A percentile compares a stretch with the other conserved stretches of the same genome.
These are phyloP conservation scores for Phytophthora citricola DNA, from an alignment of 352 stramenopile species.

Conservation along the genomic window DNA sequence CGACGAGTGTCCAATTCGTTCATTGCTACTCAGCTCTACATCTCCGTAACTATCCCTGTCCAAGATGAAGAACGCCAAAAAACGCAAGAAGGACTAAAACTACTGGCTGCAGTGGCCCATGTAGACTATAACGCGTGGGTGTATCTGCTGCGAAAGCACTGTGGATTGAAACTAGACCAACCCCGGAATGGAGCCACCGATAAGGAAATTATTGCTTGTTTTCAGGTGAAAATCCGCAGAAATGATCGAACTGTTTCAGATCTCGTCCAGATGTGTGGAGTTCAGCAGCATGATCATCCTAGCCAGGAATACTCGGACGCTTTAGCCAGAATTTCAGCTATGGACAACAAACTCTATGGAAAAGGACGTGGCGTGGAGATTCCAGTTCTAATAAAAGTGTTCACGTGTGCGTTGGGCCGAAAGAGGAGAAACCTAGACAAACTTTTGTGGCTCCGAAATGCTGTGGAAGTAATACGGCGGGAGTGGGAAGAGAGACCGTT, in stretches of 20 bases:
- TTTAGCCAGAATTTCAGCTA: conserved; percentile 2
- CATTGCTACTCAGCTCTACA: too few relatives aligned
- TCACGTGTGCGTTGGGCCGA: too few relatives aligned
- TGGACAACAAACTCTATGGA: not conserved
- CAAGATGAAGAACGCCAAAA: not conserved
- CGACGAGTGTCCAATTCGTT: too few relatives aligned
- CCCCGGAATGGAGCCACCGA: too few relatives aligned
- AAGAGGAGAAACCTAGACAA: not conserved
- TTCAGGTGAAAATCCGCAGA: not conserved
- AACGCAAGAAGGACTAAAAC: conserved; percentile 7
- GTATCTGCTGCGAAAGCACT: conserved; percentile 22
- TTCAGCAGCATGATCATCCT: not conserved
- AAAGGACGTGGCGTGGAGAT: not conserved
- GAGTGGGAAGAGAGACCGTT: not conserved
- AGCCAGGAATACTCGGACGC: not conserved
- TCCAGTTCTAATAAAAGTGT: not conserved
- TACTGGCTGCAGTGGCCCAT: conserved; percentile 29
- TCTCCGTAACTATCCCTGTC: too few relatives aligned
- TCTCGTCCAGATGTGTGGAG: conserved; percentile 5
- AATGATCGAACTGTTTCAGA: not conserved
- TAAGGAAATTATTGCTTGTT: conserved; percentile 7
- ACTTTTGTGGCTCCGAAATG: not conserved
- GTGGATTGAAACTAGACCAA: not conserved
- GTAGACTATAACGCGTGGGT: conserved; percentile 31
- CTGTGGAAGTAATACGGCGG: not conserved